phyloP scores from a whole-genome alignment of 139 green algal species.

The Chlamydomonas eustigma region DNA sequence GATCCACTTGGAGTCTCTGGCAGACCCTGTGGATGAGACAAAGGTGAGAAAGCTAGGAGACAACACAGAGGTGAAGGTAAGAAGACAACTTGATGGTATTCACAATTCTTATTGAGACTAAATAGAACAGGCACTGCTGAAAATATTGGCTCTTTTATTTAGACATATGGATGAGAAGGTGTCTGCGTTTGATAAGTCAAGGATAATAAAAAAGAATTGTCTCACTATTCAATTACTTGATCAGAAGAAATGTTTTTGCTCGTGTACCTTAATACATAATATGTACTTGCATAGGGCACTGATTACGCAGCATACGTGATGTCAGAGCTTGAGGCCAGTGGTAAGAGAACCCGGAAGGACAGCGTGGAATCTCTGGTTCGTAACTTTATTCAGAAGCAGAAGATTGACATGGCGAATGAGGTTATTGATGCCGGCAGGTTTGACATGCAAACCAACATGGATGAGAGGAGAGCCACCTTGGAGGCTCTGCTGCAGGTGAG shows the following conservation, averaged over 20 bases:
- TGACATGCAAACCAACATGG: constrained; percentile 89
- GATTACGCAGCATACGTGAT: background rate
- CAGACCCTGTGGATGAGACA: constrained; percentile 53
- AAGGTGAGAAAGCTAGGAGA: background rate
- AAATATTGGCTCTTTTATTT: too few relatives aligned
- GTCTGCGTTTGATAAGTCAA: too few relatives aligned
- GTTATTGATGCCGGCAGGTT: constrained; percentile 91
- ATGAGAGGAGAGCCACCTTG: constrained; percentile 78
- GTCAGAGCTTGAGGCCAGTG: background rate
- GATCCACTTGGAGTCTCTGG: constrained; percentile 86
- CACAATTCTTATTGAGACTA: too few relatives aligned
- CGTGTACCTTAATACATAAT: too few relatives aligned
- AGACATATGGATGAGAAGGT: too few relatives aligned
- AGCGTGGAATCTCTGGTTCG: constrained; percentile 90
- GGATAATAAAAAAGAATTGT: too few relatives aligned
- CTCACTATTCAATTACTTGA: too few relatives aligned
- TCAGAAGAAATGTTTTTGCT: too few relatives aligned
- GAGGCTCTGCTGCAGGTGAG: constrained; percentile 64
- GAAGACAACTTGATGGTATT: too few relatives aligned
- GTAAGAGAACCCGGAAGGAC: constrained; percentile 52
- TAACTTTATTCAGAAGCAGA: constrained; percentile 95
- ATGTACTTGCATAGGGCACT: background rate
- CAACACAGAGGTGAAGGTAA: background rate
- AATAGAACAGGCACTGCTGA: too few relatives aligned
- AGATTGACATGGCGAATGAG: constrained; percentile 98